These are phyloP conservation scores for Podospora bellae-mahoneyi DNA, from an alignment of 495 filamentous ascomycete genomes.

Conservation along the genomic window DNA sequence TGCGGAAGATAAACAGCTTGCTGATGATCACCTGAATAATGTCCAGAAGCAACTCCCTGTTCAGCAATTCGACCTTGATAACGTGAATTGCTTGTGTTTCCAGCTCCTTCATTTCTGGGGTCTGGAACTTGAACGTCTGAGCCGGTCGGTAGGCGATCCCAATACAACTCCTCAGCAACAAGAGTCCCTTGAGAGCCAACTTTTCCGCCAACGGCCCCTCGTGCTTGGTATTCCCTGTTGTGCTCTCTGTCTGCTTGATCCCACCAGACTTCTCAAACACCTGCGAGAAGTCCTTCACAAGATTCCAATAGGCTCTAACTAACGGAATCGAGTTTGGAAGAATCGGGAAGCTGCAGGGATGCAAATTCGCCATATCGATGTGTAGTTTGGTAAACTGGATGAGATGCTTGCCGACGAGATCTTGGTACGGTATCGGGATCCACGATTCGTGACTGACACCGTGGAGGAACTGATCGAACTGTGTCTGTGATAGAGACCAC, in stretches of 20 bases:
- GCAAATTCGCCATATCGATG: slow-evolving; percentile 70
- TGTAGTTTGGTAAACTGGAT: slow-evolving; percentile 90
- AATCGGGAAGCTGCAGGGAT: slow-evolving; percentile 75
- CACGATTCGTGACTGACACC: slow-evolving; percentile 49
- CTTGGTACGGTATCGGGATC: slow-evolving; percentile 43
- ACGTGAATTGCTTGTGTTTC: slow-evolving; percentile 59
- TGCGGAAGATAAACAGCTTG: slow-evolving; percentile 83
- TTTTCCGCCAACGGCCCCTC: slow-evolving; percentile 64
- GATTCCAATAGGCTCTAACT: slow-evolving; percentile 75
- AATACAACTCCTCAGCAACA: slow-evolving; percentile 77
- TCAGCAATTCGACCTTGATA: slow-evolving; percentile 69
- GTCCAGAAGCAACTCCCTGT: slow-evolving; percentile 66
- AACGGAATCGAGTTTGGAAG: slow-evolving; percentile 74
- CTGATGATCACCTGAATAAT: slow-evolving; percentile 81
- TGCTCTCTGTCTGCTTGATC: slow-evolving; percentile 44
- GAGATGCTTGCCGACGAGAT: slow-evolving; percentile 74
- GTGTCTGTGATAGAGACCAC: slow-evolving; percentile 67
- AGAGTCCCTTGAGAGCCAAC: slow-evolving; percentile 72
- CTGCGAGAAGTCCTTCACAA: slow-evolving; percentile 71
- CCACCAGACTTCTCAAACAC: slow-evolving; percentile 55
- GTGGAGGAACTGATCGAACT: slow-evolving; percentile 66
- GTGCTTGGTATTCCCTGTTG: slow-evolving; percentile 52
- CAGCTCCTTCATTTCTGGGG: slow-evolving; percentile 65
- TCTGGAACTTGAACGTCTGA: slow-evolving; percentile 77
- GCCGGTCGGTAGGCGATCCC: slow-evolving; percentile 77